Conservation (phyloP, 352 stramenopile genomes). For the Phytophthora palmivora region DNA sequence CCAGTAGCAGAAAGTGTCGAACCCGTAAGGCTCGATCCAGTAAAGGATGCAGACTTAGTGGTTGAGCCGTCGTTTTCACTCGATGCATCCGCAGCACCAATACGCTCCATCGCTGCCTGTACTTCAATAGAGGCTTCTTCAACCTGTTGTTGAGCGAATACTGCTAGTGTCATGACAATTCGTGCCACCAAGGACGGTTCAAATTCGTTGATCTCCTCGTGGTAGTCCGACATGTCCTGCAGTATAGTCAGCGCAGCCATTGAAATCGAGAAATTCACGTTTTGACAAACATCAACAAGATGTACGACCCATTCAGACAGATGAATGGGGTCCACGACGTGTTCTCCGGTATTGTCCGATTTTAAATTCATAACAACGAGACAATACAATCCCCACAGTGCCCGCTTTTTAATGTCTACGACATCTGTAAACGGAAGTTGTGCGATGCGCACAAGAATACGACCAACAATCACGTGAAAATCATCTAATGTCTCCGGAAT, state of each 20-base stretch:
- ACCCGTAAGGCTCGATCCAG: constrained; percentile 38
- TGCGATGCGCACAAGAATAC: constrained; percentile 78
- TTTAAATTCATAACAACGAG: constrained; percentile 78
- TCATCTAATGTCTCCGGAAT: constrained; percentile 73
- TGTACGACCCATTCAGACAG: constrained; percentile 83
- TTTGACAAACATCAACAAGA: constrained; percentile 82
- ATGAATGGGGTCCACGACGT: constrained; percentile 49
- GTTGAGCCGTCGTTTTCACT: constrained; percentile 20
- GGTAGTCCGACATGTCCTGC: constrained; percentile 81
- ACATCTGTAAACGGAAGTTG: constrained; percentile 80
- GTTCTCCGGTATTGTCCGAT: constrained; percentile 29
- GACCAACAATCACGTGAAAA: constrained; percentile 76
- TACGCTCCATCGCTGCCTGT: constrained; percentile 76
- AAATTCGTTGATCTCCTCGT: constrained; percentile 72
- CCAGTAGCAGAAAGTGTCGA: constrained; percentile 18
- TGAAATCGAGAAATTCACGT: constrained; percentile 76
- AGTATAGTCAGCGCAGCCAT: constrained; percentile 81
- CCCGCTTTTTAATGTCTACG: constrained; percentile 80
- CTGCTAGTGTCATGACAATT: constrained; percentile 89
- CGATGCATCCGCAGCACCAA: constrained; percentile 27
- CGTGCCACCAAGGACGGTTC: constrained; percentile 73
- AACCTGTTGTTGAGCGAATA: constrained; percentile 88
- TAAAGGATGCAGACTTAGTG: constrained; percentile 42
- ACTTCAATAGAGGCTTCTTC: constrained; percentile 90
- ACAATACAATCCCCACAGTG: constrained; percentile 82